Percentiles rank a stretch among this genome's conserved stretches.
Evolutionary conservation across 306 rosid genomes (phyloP).

Genomic region (Quercus robur): DNA sequence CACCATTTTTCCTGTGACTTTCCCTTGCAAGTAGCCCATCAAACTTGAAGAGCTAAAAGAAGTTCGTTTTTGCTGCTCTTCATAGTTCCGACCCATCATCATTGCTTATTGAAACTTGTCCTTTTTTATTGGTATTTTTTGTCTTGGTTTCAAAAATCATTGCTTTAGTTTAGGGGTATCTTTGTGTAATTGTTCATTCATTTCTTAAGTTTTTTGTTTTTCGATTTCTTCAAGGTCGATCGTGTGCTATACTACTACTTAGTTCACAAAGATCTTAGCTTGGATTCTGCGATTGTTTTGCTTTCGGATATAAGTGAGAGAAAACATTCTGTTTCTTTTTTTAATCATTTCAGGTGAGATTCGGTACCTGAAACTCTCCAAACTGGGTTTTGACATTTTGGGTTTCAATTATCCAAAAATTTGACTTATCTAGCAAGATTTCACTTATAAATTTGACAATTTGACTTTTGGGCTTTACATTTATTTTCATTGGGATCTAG

Average conservation of each 20-base stretch:
- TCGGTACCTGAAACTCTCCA: conserved; percentile 27
- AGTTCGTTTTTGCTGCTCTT: neutral
- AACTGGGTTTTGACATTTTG: too few species aligned
- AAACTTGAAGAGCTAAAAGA: too few species aligned
- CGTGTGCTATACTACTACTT: neutral
- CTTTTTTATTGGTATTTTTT: too few species aligned
- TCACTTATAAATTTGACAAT: neutral
- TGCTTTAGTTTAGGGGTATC: conserved; percentile 1
- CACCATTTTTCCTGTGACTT: too few species aligned
- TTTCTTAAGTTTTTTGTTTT: neutral
- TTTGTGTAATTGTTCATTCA: neutral
- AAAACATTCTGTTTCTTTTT: conserved; percentile 6
- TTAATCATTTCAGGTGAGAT: conserved; percentile 16
- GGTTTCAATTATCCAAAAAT: too few species aligned
- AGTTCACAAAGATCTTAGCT: conserved; percentile 18
- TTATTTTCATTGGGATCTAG: neutral
- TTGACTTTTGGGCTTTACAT: neutral
- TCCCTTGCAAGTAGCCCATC: too few species aligned
- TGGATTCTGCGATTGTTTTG: conserved; percentile 16
- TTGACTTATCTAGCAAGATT: neutral
- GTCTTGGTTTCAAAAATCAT: neutral
- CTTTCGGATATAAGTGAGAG: conserved; percentile 15
- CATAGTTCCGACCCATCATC: neutral
- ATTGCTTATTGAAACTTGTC: neutral
- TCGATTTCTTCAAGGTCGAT: neutral